A percentile compares a stretch with the other conserved stretches of the same genome.
Evolutionary conservation across 345 rosid genomes (phyloP).

Genomic region (Syzygium aromaticum): DNA sequence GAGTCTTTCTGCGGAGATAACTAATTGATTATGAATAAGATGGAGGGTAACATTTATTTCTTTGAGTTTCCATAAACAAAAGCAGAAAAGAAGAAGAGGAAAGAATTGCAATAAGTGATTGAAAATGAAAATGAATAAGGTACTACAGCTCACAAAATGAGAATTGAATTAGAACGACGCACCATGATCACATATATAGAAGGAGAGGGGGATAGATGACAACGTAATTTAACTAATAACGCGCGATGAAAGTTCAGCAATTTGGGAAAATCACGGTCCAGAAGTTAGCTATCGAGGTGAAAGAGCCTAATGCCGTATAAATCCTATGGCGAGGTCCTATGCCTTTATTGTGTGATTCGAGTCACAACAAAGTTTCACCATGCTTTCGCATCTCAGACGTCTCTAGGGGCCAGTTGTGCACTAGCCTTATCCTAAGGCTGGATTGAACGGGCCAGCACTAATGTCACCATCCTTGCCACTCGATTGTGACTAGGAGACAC

Average conservation of each 20-base stretch:
- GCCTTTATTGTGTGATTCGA: not conserved
- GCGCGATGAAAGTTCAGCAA: not conserved
- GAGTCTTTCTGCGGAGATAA: not conserved
- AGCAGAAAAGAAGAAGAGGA: not conserved
- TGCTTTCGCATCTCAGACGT: not conserved
- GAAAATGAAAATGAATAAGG: not conserved
- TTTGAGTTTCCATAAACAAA: not conserved
- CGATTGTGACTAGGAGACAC: not conserved
- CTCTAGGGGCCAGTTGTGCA: not conserved
- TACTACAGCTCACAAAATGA: not conserved
- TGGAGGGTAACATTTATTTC: not conserved
- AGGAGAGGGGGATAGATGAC: not conserved
- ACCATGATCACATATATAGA: not conserved
- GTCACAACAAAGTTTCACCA: not conserved
- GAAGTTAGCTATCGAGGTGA: not conserved
- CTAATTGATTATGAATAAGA: not conserved
- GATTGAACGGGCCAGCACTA: not conserved
- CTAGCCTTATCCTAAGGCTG: not conserved
- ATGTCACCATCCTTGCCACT: not conserved
- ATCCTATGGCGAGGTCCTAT: not conserved
- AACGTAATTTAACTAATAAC: too few relatives aligned
- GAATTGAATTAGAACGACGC: not conserved
- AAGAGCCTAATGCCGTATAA: not conserved
- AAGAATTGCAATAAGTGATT: not conserved
- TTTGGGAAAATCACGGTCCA: not conserved